phyloP scores from a whole-genome alignment of 2,329 filamentous ascomycete genomes.

The Macroventuria anomochaeta region DNA sequence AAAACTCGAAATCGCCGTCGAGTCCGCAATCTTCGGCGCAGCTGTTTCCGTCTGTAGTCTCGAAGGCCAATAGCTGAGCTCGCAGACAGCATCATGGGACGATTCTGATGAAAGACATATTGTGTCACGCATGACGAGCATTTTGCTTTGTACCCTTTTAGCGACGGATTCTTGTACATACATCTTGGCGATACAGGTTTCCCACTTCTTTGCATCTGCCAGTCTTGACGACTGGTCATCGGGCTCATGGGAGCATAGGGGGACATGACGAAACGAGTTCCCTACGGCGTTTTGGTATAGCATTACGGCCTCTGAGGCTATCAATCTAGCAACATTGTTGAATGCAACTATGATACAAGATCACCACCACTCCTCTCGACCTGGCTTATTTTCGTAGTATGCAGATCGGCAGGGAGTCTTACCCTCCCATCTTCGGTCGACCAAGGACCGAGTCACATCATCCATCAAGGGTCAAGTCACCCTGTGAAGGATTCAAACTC shows the following conservation, averaged over 20 bases:
- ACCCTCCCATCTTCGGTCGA: background rate
- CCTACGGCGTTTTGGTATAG: conserved; percentile 13
- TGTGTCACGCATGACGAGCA: conserved; percentile 1
- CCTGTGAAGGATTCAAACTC: background rate
- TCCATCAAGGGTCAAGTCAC: background rate
- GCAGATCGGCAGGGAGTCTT: background rate
- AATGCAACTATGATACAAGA: background rate
- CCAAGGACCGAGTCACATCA: background rate
- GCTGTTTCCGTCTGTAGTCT: conserved; percentile 66
- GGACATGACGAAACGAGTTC: conserved; percentile 18
- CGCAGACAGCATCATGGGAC: background rate
- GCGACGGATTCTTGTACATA: conserved; percentile 23
- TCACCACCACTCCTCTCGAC: too few species aligned
- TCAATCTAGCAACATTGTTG: conserved; percentile 1
- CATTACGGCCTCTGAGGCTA: conserved; percentile 2
- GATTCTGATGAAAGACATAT: background rate
- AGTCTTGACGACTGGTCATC: conserved; percentile 1
- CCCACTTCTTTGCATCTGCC: conserved; percentile 7
- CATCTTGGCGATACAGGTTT: conserved; percentile 9
- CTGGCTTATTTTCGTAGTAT: background rate
- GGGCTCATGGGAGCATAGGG: conserved; percentile 11
- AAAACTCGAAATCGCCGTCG: conserved; percentile 70
- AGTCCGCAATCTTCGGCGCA: conserved; percentile 77
- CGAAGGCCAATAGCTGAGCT: conserved; percentile 32
- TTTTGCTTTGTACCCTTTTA: conserved; percentile 22